Evolutionary conservation across 2,329 filamentous ascomycete species (phyloP).

Genomic region (Aspergillus fijiensis): DNA sequence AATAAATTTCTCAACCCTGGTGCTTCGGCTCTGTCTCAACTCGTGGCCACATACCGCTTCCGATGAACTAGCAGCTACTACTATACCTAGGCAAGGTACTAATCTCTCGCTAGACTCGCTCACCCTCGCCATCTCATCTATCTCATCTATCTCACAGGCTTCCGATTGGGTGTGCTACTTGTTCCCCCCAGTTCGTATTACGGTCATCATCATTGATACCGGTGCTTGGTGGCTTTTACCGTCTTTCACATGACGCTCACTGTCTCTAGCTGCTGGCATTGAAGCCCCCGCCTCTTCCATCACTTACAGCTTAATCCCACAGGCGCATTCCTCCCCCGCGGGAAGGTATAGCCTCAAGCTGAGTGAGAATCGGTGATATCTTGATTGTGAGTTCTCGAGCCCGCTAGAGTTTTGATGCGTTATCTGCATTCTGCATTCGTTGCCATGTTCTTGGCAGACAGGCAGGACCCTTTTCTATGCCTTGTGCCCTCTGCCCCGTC

Average conservation of each 20-base stretch:
- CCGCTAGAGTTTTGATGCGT: background rate
- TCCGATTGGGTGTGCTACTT: background rate
- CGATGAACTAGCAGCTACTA: background rate
- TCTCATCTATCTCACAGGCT: background rate
- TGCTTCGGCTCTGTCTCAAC: background rate
- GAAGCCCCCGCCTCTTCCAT: background rate
- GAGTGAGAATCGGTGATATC: background rate
- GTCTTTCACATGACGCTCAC: background rate
- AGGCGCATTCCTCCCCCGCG: background rate
- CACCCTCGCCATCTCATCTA: background rate
- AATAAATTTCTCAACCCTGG: background rate
- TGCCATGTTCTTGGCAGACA: slow-evolving; percentile 15
- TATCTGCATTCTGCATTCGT: background rate
- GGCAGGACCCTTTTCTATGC: slow-evolving; percentile 10
- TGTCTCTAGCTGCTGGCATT: background rate
- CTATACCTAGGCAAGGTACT: background rate
- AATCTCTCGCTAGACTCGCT: background rate
- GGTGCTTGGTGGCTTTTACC: background rate
- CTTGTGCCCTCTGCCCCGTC: background rate
- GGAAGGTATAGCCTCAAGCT: background rate
- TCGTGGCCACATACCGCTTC: background rate
- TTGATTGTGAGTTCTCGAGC: background rate
- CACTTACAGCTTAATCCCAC: background rate
- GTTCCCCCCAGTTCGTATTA: background rate
- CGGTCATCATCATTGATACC: background rate